Evolutionary conservation across 805 yeast genomes (phyloP), one percentile per base, ranked within the genome.

Genomic region (Metschnikowia lochheadii): DNA sequence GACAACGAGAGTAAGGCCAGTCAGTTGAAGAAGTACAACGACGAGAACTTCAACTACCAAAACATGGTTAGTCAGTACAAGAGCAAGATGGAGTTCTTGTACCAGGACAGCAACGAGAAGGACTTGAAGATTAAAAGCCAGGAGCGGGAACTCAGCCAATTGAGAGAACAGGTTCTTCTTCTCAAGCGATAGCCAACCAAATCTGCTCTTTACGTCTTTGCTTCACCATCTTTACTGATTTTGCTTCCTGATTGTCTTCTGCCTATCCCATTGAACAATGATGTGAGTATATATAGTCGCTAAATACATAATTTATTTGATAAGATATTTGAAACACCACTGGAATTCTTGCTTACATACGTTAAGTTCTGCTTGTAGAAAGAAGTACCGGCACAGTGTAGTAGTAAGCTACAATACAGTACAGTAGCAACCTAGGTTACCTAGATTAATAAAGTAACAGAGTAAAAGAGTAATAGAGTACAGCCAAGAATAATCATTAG

Each of bases 1-100:
- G 75, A 80, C 42, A 73, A 76, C 48, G 80, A 76, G 29, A 79
- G 73, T 54, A 85, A 84, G 56, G 60, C 71, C 3, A 72, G 70
- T 41, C 75, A 81, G 21, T 72, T 80, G 35, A 73, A 75, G 46
- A 68, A 76, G 48, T 82, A 82, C 51, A 79, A 79, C 52, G 83
- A 78, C 46, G 90, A 85, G 56, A 82, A 81, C 59, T 70, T 77
- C 53, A 76, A 76, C 48, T 76, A 78, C 52, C 84, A 81, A 53
- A 72, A 75, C 41, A 79, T 79, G 50, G 72, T 83, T 32, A 66
- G 66, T 47, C 69, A 71, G 46, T 70, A 61, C 59, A 68, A 68
- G 53, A 63, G 72, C 53, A 65, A 68, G 17, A 61, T 73, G 41
- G 77, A 73, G 49, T 70, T 69, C 23, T 62, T 72, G 33, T 73